These are phyloP conservation scores for Metarhizium album DNA, from an alignment of 2,329 filamentous ascomycete genomes.

Conservation along the genomic window DNA sequence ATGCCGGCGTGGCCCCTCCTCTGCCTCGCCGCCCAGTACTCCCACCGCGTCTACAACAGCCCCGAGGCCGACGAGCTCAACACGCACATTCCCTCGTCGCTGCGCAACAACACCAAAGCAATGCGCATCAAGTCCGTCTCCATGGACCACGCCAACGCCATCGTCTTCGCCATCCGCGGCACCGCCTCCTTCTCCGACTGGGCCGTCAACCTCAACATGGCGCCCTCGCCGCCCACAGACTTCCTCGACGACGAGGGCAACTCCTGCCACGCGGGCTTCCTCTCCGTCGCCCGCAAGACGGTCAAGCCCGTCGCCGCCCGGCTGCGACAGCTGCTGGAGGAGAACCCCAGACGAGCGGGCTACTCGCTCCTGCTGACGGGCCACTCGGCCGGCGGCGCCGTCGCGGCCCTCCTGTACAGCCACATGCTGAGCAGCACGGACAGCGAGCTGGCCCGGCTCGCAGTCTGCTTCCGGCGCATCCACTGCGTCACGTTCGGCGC, in stretches of 20 bases:
- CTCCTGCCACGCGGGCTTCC: constrained; percentile 70
- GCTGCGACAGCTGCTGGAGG: constrained; percentile 57
- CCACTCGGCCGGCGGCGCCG: constrained; percentile 76
- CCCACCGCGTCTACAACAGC: constrained; percentile 60
- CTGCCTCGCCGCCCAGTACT: constrained; percentile 69
- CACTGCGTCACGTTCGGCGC: constrained; percentile 84
- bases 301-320: constrained; percentile 59
- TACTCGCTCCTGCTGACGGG: constrained; percentile 75
- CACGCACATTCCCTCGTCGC: constrained; percentile 60
- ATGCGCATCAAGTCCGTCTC: constrained; percentile 77
- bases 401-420: constrained; percentile 67
- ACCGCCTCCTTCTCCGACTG: constrained; percentile 76
- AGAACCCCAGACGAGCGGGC: constrained; percentile 54
- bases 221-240: constrained; percentile 50
- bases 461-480: constrained; percentile 62
- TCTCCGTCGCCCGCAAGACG: constrained; percentile 67
- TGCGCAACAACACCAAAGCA: constrained; percentile 65
- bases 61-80: constrained; percentile 53
- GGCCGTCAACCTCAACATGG: constrained; percentile 69
- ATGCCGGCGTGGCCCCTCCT: constrained; percentile 67
- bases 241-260: constrained; percentile 74
- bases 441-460: constrained; percentile 61
- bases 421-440: constrained; percentile 62
- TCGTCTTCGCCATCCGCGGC: constrained; percentile 77
- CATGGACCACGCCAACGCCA: constrained; percentile 65